These are phyloP conservation scores for Quercus tomentella DNA, from an alignment of 331 rosid species.

Conservation along the genomic window DNA sequence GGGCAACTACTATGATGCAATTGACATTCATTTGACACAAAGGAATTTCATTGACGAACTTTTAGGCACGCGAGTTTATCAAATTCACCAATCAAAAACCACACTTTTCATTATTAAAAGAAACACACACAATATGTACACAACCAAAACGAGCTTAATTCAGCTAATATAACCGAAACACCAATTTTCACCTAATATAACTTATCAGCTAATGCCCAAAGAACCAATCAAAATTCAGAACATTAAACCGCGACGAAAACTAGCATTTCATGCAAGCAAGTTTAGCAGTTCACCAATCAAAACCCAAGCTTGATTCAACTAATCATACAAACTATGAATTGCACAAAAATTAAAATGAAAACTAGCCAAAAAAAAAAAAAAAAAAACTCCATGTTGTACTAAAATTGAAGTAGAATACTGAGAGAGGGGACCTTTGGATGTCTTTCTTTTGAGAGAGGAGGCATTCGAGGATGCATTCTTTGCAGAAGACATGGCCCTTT, in stretches of 20 bases:
- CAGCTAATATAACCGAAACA: neutral
- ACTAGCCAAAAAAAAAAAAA: neutral
- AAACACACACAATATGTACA: neutral
- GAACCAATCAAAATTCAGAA: too few relatives aligned
- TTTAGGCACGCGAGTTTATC: neutral
- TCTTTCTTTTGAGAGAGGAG: constrained; percentile 91
- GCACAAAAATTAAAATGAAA: neutral
- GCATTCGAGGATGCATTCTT: constrained; percentile 87
- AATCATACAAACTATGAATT: too few relatives aligned
- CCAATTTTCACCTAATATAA: neutral
- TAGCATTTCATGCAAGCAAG: too few relatives aligned
- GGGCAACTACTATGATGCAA: neutral
- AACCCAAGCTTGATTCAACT: too few relatives aligned
- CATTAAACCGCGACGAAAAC: too few relatives aligned
- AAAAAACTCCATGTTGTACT: neutral
- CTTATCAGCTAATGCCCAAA: too few relatives aligned
- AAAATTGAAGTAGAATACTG: too few relatives aligned
- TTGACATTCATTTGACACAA: neutral
- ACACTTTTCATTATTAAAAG: neutral
- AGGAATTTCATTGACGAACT: neutral
- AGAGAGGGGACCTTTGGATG: constrained; percentile 57
- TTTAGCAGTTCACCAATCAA: too few relatives aligned
- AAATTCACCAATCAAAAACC: neutral
- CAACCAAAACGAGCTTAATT: neutral
- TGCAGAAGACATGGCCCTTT: constrained; percentile 85